phyloP scores from a whole-genome alignment of 73 alveolate genomes.

The Urostyla sp. region DNA sequence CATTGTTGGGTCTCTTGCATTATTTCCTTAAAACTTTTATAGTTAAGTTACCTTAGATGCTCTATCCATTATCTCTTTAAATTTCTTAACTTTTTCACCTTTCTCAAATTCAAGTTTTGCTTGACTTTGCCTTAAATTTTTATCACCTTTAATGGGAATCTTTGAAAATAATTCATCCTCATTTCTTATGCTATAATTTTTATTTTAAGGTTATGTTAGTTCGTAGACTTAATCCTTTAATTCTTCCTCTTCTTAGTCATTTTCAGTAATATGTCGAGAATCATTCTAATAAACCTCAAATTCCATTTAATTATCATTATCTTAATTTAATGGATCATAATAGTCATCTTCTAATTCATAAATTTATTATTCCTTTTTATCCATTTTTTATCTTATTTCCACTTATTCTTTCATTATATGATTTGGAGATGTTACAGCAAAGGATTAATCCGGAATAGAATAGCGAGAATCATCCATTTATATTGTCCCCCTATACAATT shows the following conservation, averaged over 20 bases:
- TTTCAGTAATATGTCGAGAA: background rate
- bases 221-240: conserved; percentile 10
- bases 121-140: background rate
- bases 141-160: conserved; percentile 14
- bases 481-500: background rate
- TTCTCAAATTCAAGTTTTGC: background rate
- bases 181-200: background rate
- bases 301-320: background rate
- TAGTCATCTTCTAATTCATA: conserved; percentile 4
- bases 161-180: conserved; percentile 15
- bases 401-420: background rate
- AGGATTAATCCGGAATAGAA: conserved; percentile 4
- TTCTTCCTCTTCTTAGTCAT: conserved; percentile 35
- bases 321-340: conserved; percentile 16
- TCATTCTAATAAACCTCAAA: background rate
- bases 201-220: background rate
- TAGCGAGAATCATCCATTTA: background rate
- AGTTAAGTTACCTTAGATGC: conserved; percentile 14
- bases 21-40: background rate
- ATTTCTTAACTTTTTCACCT: background rate
- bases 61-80: conserved; percentile 9
- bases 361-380: background rate
- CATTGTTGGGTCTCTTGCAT: conserved; percentile 34
- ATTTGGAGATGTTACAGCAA: background rate
- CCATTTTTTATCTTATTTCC: background rate